Conservation (phyloP, 768 basidiomycete species). For the Auricularia sp. region DNA sequence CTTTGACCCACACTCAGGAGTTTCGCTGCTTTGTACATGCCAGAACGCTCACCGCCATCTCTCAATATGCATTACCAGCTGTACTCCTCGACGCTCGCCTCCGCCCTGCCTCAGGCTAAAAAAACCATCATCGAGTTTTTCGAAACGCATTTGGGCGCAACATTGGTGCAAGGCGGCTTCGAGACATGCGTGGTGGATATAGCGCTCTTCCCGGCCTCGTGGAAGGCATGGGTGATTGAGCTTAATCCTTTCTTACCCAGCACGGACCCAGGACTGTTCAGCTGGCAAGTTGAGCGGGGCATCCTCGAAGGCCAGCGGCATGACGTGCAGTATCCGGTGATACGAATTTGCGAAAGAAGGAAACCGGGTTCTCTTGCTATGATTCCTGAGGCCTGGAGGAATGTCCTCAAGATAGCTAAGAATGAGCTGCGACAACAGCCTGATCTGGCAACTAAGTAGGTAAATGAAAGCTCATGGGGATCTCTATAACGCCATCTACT, state of each 20-base stretch:
- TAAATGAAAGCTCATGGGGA: too few species aligned
- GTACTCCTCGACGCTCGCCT: neutral
- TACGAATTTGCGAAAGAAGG: neutral
- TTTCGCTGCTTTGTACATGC: neutral
- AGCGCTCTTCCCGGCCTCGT: neutral
- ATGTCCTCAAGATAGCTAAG: neutral
- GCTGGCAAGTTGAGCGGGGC: neutral
- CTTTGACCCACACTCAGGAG: neutral
- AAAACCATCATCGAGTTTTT: neutral
- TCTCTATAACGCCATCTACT: too few species aligned
- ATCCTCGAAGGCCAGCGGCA: neutral
- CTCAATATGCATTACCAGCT: neutral
- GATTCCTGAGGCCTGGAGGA: neutral
- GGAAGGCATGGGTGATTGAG: neutral
- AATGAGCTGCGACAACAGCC: too few species aligned
- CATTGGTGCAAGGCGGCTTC: neutral
- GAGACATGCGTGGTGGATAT: neutral
- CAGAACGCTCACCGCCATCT: neutral
- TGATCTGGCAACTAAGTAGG: too few species aligned
- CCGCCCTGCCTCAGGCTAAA: neutral
- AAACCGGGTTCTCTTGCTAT: neutral
- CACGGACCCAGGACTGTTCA: neutral
- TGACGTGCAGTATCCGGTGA: neutral
- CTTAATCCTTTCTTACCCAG: neutral
- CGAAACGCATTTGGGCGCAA: neutral